A percentile compares a stretch with the other conserved stretches of the same genome.
Evolutionary conservation across 176 grass and related monocot species (phyloP).

Genomic region (Carex pumila): DNA sequence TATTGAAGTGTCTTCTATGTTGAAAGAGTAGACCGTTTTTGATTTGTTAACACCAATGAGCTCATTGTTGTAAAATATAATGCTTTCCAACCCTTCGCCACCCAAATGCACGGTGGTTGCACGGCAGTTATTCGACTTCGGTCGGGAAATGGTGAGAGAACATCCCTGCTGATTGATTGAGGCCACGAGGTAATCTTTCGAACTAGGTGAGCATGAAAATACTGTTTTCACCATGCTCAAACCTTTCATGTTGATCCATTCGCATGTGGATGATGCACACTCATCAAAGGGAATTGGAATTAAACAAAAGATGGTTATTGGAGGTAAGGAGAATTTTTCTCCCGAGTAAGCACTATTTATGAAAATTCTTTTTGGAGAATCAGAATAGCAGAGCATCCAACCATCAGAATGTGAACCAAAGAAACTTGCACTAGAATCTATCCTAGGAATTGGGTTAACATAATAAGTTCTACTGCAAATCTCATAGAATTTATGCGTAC

Average conservation of each 20-base stretch:
- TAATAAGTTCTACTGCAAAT: not conserved
- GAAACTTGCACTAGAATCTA: not conserved
- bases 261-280: not conserved
- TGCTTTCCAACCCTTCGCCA: not conserved
- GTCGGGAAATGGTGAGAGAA: not conserved
- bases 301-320: not conserved
- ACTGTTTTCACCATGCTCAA: not conserved
- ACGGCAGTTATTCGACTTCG: not conserved
- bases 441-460: not conserved
- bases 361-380: not conserved
- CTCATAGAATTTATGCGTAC: not conserved
- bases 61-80: not conserved
- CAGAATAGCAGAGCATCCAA: not conserved
- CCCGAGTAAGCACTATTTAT: not conserved
- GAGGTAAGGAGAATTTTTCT: not conserved
- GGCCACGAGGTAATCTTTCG: not conserved
- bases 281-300: not conserved
- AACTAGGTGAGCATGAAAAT: constrained; percentile 12
- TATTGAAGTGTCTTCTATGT: not conserved
- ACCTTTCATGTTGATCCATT: too few species aligned
- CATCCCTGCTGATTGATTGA: not conserved
- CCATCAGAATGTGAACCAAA: not conserved
- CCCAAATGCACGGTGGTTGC: constrained; percentile 2
- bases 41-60: not conserved
- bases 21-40: not conserved